Base-by-base conservation (phyloP, 129 eudicot species). In the Saussurea involucrata region DNA sequence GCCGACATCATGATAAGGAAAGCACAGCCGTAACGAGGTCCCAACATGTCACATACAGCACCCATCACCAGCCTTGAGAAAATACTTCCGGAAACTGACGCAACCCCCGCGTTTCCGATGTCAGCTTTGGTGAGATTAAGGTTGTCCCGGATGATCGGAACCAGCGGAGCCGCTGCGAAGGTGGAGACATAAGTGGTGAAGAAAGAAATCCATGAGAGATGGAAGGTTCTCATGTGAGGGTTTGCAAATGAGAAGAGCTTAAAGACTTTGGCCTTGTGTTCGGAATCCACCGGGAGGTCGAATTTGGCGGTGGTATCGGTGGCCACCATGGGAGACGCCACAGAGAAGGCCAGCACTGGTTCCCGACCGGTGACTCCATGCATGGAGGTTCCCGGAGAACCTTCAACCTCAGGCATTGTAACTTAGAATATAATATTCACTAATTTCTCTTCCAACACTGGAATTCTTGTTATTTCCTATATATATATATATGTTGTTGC, bases 111-210 rank as follows among this genome's bases (percentile, higher is more conserved):
- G 49, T 90, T 90, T 17, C 96, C 97, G 6, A 92, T 83, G 55
- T 92, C 97, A 0, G 75, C 5, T 24, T 92, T 89, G 0, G 86
- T 88, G 25, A 92, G 88, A 34, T 85, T 49, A 11, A 92, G 87
- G 80, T 90, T 92, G 83, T 92, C 93, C 7, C 98, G 90, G 61
- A 92, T 92, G 76, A 92, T 88, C 34, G 98, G 98, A 11, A 92
- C 93, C 0, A 92, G 77, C 0, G 98, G 98, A 6, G 98, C 98
- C 0, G 98, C 98, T 0, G 98, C 98, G 8, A 92, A 92, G 18
- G 98, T 92, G 70, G 98, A 92, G 29, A 92, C 68, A 28, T 84
- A 86, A 63, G 90, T 84, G 33, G 93, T 83, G 80, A 86, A 92
- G 80, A 90, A 90, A 24, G 98, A 88, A 78, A 88, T 63, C 98